These are phyloP conservation scores for Yamadazyma kanchanaburiensis DNA, from an alignment of 1,139 yeast genomes.

Conservation along the genomic window DNA sequence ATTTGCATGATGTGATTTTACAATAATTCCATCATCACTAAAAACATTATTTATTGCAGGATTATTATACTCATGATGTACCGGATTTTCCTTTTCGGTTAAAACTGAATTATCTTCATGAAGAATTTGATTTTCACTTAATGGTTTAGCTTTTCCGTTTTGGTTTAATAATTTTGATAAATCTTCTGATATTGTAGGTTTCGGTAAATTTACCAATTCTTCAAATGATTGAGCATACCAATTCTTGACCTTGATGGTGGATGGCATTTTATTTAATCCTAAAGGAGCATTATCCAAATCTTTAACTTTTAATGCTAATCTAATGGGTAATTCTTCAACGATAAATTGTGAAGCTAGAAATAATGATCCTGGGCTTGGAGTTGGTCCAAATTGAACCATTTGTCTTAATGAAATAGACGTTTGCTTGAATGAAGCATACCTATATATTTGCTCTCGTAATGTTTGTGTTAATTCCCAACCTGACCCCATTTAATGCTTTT, in stretches of 20 bases:
- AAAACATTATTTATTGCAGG: constrained; percentile 44
- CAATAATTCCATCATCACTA: constrained; percentile 54
- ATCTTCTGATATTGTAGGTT: constrained; percentile 43
- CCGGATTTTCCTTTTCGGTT: constrained; percentile 25
- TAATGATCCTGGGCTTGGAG: constrained; percentile 73
- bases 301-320: constrained; percentile 82
- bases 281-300: constrained; percentile 80
- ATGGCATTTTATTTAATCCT: constrained; percentile 69
- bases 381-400: constrained; percentile 90
- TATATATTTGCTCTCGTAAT: constrained; percentile 38
- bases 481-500: constrained; percentile 43
- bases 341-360: constrained; percentile 84
- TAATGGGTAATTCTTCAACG: constrained; percentile 82
- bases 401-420: constrained; percentile 82
- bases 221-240: constrained; percentile 94
- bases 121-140: constrained; percentile 11
- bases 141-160: constrained; percentile 11
- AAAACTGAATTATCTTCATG: constrained; percentile 15
- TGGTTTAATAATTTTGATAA: constrained; percentile 33
- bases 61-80: constrained; percentile 27
- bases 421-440: constrained; percentile 73
- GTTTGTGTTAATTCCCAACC: constrained; percentile 45
- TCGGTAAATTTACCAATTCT: constrained; percentile 61
- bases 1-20: constrained; percentile 22
- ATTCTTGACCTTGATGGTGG: constrained; percentile 71